Conservation (phyloP, 1,284 basidiomycete species). For the Pulveroboletus sp. region DNA sequence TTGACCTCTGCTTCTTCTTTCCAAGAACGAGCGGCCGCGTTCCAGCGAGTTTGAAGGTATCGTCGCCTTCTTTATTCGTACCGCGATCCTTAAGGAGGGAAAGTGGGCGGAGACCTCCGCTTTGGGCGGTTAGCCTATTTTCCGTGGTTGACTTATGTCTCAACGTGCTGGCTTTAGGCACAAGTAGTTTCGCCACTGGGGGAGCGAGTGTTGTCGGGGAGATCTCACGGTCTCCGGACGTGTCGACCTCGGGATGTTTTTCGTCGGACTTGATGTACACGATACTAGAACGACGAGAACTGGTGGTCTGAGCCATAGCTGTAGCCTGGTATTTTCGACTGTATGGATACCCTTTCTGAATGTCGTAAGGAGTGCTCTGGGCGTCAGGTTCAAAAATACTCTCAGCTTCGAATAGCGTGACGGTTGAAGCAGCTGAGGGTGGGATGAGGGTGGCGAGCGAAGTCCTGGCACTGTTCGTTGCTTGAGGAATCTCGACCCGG, state of each 20-base stretch:
- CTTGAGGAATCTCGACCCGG: constrained; percentile 49
- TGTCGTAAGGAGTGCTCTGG: constrained; percentile 64
- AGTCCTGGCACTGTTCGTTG: constrained; percentile 49
- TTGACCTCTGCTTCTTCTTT: constrained; percentile 46
- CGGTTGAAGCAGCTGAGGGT: constrained; percentile 58
- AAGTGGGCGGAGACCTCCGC: constrained; percentile 56
- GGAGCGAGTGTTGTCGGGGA: constrained; percentile 42
- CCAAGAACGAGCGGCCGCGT: constrained; percentile 56
- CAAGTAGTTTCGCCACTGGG: constrained; percentile 51
- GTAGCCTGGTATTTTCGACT: constrained; percentile 38
- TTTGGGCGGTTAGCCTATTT: no score
- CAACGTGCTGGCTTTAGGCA: constrained; percentile 51
- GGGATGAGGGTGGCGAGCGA: constrained; percentile 49
- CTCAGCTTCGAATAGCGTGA: constrained; percentile 56
- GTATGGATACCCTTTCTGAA: constrained; percentile 37
- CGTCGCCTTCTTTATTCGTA: constrained; percentile 40
- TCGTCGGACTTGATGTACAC: constrained; percentile 61
- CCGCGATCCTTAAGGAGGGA: constrained; percentile 63
- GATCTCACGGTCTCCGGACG: constrained; percentile 31
- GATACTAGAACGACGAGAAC: constrained; percentile 54
- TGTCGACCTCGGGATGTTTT: constrained; percentile 7
- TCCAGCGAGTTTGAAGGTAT: constrained; percentile 26
- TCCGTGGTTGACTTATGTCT: constrained; percentile 43
- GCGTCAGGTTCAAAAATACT: constrained; percentile 47
- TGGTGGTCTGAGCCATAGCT: constrained; percentile 27